Conservation (phyloP, 2,329 filamentous ascomycete genomes). For the Corniculantispora saksenae region DNA sequence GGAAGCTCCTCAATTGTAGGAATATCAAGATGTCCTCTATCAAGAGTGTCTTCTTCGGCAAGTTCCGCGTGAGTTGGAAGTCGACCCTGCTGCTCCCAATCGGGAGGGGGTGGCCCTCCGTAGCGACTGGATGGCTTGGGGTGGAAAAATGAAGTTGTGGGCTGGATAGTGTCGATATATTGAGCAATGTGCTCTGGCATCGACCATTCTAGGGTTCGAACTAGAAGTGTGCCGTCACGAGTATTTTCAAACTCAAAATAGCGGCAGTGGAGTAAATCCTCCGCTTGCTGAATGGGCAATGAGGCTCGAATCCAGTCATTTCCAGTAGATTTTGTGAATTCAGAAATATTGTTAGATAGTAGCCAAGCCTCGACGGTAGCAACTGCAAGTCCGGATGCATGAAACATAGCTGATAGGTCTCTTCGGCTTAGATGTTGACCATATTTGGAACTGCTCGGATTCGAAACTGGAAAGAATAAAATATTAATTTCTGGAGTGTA, state of each 20-base stretch:
- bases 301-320: constrained; percentile 10
- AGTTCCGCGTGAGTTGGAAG: constrained; percentile 14
- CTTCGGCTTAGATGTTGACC: neutral
- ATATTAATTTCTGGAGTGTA: too few species aligned
- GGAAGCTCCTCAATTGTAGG: constrained; percentile 10
- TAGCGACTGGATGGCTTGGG: constrained; percentile 9
- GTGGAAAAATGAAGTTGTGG: constrained; percentile 12
- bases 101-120: constrained; percentile 14
- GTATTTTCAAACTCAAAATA: constrained; percentile 18
- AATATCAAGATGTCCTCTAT: constrained; percentile 12
- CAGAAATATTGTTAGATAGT: neutral
- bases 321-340: neutral
- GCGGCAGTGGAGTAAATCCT: constrained; percentile 8
- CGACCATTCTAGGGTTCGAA: constrained; percentile 14
- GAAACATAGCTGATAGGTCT: neutral
- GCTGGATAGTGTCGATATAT: constrained; percentile 11
- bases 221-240: neutral
- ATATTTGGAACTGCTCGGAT: constrained; percentile 4
- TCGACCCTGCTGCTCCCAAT: constrained; percentile 11
- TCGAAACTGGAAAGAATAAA: neutral
- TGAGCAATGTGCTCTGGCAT: neutral
- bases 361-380: neutral
- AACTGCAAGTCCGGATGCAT: neutral
- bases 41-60: constrained; percentile 8
- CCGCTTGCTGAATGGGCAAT: neutral